Evolutionary conservation across 2,329 filamentous ascomycete species (phyloP), one percentile per base, ranked within the genome.

Genomic region (Fusarium sp.): DNA sequence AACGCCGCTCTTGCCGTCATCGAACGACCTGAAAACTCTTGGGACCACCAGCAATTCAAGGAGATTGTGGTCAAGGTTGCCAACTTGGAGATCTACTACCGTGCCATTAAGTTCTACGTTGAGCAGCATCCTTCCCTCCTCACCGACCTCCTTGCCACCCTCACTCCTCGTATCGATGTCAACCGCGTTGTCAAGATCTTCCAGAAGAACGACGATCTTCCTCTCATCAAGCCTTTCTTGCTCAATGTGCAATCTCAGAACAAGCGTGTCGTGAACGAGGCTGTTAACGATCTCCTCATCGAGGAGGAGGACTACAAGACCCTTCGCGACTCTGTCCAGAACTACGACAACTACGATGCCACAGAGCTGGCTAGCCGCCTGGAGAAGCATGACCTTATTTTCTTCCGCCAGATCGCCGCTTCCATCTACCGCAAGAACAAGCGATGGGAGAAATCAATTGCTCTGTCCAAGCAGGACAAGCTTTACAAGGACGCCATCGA

Each of bases 231-330:
- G 86, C 95, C 95, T 5, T 99, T 99, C 91, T 84, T 99, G 74
- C 89, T 99, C 62, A 98, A 94, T 75, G 97, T 99, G 26, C 96
- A 99, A 82, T 83, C 89, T 16, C 96, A 99, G 83, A 99, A 99
- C 87, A 99, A 99, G 90, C 93, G 94, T 72, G 93, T 93, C 53
- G 96, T 99, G 77, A 99, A 99, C 82, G 94, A 97, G 77, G 96
- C 96, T 26, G 97, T 99, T 82, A 98, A 99, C 79, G 96, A 99
- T 78, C 84, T 99, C 48, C 85, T 99, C 75, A 99, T 99, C 65
- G 96, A 99, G 81, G 96, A 99, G 81, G 97, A 99, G 79, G 97
- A 99, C 79, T 95, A 99, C 88, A 98, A 99, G 90, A 98, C 95
- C 18, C 87, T 99, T 28, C 92, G 94, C 55, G 96, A 99, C 81